phyloP scores from a whole-genome alignment of 2,329 filamentous ascomycete genomes.

The Colletotrichum tamarilloi region DNA sequence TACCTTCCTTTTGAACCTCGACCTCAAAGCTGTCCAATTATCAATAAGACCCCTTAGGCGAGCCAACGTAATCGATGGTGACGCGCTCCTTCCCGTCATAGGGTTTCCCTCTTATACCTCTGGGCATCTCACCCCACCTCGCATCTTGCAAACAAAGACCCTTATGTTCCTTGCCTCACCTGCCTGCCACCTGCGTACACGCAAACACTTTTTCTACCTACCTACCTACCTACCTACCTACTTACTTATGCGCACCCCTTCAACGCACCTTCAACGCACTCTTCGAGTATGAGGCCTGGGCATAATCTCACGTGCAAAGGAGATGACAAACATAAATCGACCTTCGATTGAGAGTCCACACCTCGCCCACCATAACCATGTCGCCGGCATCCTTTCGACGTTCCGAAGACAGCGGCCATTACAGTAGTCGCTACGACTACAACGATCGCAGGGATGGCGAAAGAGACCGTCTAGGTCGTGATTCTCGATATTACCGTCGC shows the following conservation, averaged over 20 bases:
- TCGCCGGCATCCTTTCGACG: not conserved
- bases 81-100: not conserved
- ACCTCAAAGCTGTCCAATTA: not conserved
- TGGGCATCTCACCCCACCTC: not conserved
- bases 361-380: not conserved
- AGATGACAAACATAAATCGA: not conserved
- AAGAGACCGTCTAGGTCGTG: constrained; percentile 15
- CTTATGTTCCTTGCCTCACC: not conserved
- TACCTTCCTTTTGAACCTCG: not conserved
- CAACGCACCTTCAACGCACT: not conserved
- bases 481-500: constrained; percentile 1
- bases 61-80: not conserved
- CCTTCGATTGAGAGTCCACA: not conserved
- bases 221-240: too few species aligned
- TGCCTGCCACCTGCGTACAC: not conserved
- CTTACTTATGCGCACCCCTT: not conserved
- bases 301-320: not conserved
- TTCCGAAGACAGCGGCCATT: constrained; percentile 24
- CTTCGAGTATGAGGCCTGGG: not conserved
- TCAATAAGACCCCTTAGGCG: not conserved
- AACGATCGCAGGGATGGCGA: constrained; percentile 28
- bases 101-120: not conserved
- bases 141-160: not conserved
- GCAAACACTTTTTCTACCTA: not conserved
- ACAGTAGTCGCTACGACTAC: constrained; percentile 8